These are phyloP conservation scores for Amoebophrya sp. DNA, from an alignment of 169 alveolate genomes.

Conservation along the genomic window DNA sequence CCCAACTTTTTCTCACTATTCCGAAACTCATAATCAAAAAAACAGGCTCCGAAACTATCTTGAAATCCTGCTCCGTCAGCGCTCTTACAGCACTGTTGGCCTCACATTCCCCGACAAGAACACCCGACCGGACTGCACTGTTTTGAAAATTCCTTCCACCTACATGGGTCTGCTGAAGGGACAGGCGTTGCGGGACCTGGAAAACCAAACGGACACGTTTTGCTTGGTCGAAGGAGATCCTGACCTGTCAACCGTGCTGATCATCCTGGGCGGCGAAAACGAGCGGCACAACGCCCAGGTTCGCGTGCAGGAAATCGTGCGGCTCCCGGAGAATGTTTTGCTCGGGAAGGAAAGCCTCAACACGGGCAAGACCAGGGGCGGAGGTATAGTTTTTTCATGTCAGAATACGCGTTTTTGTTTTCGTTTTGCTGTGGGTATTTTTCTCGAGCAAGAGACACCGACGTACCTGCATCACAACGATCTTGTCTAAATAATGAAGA, in stretches of 20 bases:
- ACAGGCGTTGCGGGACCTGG: not conserved
- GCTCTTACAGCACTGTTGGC: not conserved
- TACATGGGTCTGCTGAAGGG: not conserved
- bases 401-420: no score
- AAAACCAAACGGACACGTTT: not conserved
- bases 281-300: not conserved
- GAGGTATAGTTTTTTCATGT: no score
- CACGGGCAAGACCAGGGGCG: no score
- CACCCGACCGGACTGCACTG: not conserved
- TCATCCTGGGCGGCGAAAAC: not conserved
- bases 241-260: not conserved
- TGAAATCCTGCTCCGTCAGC: not conserved
- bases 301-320: not conserved
- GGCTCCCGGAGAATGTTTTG: no score
- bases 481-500: no score
- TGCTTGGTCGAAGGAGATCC: not conserved
- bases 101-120: not conserved
- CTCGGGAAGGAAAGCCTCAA: no score
- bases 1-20: no score
- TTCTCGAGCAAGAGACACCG: no score
- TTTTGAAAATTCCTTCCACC: not conserved
- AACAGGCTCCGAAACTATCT: not conserved
- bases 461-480: no score
- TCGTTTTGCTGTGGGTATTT: no score
- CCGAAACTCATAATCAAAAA: no score